A percentile compares a stretch with the other conserved stretches of the same genome.
Conservation (phyloP, 2,329 filamentous ascomycete species). For the Fusarium sp. region DNA sequence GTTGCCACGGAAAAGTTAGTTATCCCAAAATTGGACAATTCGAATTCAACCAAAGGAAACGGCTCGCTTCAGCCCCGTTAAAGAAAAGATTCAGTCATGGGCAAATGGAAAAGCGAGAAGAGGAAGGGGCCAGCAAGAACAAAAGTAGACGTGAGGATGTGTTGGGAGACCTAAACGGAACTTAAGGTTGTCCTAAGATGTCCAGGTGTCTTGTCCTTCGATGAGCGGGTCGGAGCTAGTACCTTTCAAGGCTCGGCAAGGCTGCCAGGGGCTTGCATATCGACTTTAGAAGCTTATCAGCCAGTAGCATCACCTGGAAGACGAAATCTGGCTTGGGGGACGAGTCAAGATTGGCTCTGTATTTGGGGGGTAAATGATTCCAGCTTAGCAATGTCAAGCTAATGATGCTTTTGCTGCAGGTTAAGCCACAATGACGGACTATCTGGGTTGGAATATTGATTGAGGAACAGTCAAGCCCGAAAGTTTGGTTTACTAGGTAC, state of each 20-base stretch:
- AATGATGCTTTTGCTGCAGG: conserved; percentile 24
- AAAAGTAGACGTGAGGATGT: conserved; percentile 25
- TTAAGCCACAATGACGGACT: conserved; percentile 15
- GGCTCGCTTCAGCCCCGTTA: conserved; percentile 24
- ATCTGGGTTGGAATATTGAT: background rate
- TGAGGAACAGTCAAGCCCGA: background rate
- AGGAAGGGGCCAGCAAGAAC: conserved; percentile 32
- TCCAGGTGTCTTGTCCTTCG: conserved; percentile 44
- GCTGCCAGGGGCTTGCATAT: conserved; percentile 47
- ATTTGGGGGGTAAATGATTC: conserved; percentile 10
- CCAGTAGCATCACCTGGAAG: conserved; percentile 24
- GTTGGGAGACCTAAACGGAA: conserved; percentile 19
- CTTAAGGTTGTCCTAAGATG: conserved; percentile 33
- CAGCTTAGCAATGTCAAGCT: conserved; percentile 16
- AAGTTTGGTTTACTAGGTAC: background rate
- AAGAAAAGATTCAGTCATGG: conserved; percentile 24
- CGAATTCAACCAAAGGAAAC: conserved; percentile 22
- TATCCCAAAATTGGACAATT: conserved; percentile 13
- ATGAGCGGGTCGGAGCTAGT: conserved; percentile 43
- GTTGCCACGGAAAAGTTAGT: conserved; percentile 23
- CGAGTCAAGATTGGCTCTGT: conserved; percentile 22
- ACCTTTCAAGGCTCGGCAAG: conserved; percentile 42
- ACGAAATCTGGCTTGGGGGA: conserved; percentile 16
- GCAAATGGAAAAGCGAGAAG: conserved; percentile 21
- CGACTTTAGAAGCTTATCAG: conserved; percentile 21